A percentile compares a stretch with the other conserved stretches of the same genome.
These are phyloP conservation scores for Clavispora asparagi DNA, from an alignment of 805 yeast species.

Conservation along the genomic window DNA sequence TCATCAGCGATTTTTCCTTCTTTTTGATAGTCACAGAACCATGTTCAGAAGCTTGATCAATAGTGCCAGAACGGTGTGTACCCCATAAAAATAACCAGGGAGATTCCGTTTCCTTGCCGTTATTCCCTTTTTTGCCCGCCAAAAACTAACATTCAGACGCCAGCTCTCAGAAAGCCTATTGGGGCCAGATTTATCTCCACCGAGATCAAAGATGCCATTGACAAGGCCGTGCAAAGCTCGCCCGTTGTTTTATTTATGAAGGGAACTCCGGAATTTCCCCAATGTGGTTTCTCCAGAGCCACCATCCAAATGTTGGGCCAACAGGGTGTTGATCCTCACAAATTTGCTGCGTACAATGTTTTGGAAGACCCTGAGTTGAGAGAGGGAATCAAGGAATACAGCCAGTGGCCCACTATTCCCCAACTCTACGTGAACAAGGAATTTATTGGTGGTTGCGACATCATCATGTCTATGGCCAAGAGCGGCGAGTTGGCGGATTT, in stretches of 20 bases:
- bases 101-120: background rate
- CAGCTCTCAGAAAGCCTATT: background rate
- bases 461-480: constrained; percentile 85
- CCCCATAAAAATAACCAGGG: background rate
- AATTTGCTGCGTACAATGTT: constrained; percentile 96
- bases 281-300: constrained; percentile 95
- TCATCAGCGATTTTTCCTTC: constrained; percentile 1
- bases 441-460: constrained; percentile 97
- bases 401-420: constrained; percentile 98
- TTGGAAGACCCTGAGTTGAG: constrained; percentile 92
- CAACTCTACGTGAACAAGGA: constrained; percentile 88
- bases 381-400: constrained; percentile 90
- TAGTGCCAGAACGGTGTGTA: constrained; percentile 10
- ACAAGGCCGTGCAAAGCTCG: constrained; percentile 78
- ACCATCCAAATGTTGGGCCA: constrained; percentile 90
- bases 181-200: constrained; percentile 53
- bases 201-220: constrained; percentile 80
- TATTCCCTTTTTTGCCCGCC: background rate
- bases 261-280: constrained; percentile 97
- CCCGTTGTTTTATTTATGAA: constrained; percentile 98
- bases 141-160: background rate
- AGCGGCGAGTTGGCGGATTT: constrained; percentile 85
- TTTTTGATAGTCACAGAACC: background rate
- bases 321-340: constrained; percentile 93
- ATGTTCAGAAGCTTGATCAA: constrained; percentile 9